Percentiles rank a stretch among this genome's conserved stretches.
phyloP scores from a whole-genome alignment of 805 yeast genomes.

The Kodamaea leandrae region DNA sequence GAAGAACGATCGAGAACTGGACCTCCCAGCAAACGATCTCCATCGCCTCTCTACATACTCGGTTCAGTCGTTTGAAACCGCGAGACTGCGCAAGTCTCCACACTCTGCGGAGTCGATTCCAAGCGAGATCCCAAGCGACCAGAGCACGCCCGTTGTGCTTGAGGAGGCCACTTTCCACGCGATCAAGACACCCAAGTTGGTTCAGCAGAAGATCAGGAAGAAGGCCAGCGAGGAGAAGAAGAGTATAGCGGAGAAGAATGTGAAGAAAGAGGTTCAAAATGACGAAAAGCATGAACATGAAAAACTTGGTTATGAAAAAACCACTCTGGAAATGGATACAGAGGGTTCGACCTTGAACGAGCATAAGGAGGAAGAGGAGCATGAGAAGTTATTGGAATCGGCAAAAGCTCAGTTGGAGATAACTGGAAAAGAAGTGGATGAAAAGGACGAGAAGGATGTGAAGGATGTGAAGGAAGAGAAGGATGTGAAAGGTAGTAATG shows the following conservation, averaged over 20 bases:
- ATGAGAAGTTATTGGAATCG: background rate
- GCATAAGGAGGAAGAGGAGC: background rate
- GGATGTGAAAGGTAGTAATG: too few relatives aligned
- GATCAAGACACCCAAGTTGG: slow-evolving; percentile 16
- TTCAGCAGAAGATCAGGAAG: slow-evolving; percentile 7
- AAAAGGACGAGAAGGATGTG: background rate
- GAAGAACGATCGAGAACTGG: background rate
- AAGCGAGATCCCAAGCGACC: slow-evolving; percentile 18
- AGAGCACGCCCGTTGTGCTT: slow-evolving; percentile 23
- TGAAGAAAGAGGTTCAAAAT: background rate
- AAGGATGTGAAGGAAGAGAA: background rate
- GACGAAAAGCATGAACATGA: too few relatives aligned
- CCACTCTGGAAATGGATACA: too few relatives aligned
- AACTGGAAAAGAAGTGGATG: background rate
- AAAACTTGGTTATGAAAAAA: too few relatives aligned
- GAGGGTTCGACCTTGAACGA: slow-evolving; percentile 1
- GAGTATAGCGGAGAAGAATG: background rate
- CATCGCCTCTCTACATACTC: slow-evolving; percentile 13
- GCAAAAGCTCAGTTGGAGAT: background rate
- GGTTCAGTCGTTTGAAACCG: slow-evolving; percentile 30
- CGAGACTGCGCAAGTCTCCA: slow-evolving; percentile 16
- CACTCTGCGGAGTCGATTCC: slow-evolving; percentile 20
- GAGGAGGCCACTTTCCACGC: slow-evolving; percentile 26
- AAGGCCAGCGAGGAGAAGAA: background rate
- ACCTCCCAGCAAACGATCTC: background rate